Conservation (phyloP, 257 asterid genomes). For the Solanum habrochaites region DNA sequence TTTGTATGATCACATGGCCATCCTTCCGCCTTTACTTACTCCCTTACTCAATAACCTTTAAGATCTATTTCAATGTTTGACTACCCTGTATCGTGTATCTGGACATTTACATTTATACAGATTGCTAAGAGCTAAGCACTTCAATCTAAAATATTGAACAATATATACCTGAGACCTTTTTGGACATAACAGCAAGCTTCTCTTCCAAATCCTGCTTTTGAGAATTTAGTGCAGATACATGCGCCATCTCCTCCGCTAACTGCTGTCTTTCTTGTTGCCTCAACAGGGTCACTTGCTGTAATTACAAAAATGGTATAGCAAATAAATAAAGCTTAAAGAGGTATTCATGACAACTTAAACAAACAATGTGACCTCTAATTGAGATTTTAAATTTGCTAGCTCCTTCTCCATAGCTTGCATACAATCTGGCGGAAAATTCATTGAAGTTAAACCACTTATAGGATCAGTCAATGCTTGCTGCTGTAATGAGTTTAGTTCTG, state of each 20-base stretch:
- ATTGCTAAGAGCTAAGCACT: not conserved
- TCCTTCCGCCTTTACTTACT: not conserved
- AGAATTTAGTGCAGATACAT: slow-evolving; percentile 41
- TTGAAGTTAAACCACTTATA: slow-evolving; percentile 24
- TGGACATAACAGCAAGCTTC: slow-evolving; percentile 53
- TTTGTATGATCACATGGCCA: not conserved
- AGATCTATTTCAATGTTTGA: not conserved
- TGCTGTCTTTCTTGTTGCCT: slow-evolving; percentile 67
- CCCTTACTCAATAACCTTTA: not conserved
- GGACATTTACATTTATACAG: not conserved
- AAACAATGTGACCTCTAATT: slow-evolving; percentile 58
- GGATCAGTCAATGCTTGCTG: slow-evolving; percentile 66
- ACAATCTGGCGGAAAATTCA: slow-evolving; percentile 53
- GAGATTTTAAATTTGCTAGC: slow-evolving; percentile 55
- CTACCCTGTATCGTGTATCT: not conserved
- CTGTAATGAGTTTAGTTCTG: slow-evolving; percentile 75
- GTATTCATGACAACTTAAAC: not conserved
- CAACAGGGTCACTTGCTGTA: slow-evolving; percentile 62
- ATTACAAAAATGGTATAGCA: slow-evolving; percentile 2
- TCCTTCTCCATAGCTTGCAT: slow-evolving; percentile 73
- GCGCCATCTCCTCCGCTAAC: slow-evolving; percentile 66
- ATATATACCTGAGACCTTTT: slow-evolving; percentile 46
- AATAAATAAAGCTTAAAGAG: not conserved
- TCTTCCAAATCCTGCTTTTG: slow-evolving; percentile 82
- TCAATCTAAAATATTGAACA: not conserved